phyloP scores from a whole-genome alignment of 345 rosid species.

The Cardamine resedifolia region DNA sequence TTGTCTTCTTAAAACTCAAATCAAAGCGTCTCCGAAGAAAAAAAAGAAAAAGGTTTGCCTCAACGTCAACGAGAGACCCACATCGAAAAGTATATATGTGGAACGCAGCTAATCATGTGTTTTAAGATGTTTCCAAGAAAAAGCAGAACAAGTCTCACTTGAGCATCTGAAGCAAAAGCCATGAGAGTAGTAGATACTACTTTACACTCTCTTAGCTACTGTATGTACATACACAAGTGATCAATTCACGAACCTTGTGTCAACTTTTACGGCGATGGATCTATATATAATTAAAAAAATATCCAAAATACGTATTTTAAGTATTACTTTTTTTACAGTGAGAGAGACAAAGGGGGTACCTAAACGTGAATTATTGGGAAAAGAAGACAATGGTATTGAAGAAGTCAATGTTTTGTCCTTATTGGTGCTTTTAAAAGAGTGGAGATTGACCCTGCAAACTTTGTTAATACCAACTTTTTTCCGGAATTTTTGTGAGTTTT shows the following conservation, averaged over 20 bases:
- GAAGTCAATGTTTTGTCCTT: constrained; percentile 37
- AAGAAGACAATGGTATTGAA: constrained; percentile 2
- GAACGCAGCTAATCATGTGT: constrained; percentile 36
- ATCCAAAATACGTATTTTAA: neutral
- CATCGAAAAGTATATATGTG: constrained; percentile 17
- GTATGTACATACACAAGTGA: constrained; percentile 14
- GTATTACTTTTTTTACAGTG: neutral
- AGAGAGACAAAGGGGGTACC: constrained; percentile 5
- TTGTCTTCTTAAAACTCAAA: neutral
- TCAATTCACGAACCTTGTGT: neutral
- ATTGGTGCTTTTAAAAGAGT: constrained; percentile 30
- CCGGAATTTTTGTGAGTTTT: constrained; percentile 4
- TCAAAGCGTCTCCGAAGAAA: neutral
- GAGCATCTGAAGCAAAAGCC: constrained; percentile 22
- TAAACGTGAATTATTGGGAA: constrained; percentile 11
- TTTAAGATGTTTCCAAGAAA: constrained; percentile 15
- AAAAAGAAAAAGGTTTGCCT: neutral
- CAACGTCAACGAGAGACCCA: constrained; percentile 33
- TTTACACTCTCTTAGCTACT: constrained; percentile 19
- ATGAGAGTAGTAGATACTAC: constrained; percentile 20
- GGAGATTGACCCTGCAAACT: constrained; percentile 24
- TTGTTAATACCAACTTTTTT: neutral
- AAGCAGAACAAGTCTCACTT: constrained; percentile 16
- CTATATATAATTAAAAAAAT: neutral
- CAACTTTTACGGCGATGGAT: constrained; percentile 16